phyloP scores from a whole-genome alignment of 306 rosid genomes.

The Fragaria nilgerrensis region DNA sequence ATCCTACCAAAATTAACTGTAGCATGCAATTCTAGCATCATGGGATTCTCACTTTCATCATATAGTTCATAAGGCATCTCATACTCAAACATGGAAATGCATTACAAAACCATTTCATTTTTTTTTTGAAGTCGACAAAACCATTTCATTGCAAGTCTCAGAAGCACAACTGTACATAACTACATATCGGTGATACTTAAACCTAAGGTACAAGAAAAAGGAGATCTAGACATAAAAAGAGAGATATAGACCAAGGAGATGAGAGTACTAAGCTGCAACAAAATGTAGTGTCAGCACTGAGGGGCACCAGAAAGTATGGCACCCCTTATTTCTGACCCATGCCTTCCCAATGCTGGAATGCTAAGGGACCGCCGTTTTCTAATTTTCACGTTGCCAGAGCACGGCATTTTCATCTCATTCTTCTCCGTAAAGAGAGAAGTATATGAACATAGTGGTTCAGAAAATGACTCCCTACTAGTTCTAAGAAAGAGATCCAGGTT shows the following conservation, averaged over 20 bases:
- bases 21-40: neutral
- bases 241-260: neutral
- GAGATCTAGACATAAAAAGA: neutral
- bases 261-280: neutral
- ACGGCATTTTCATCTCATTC: conserved; percentile 40
- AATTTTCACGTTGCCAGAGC: conserved; percentile 41
- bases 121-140: too few species aligned
- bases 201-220: neutral
- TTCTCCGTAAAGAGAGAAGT: conserved; percentile 50
- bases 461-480: conserved; percentile 50
- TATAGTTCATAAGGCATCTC: neutral
- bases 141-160: neutral
- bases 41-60: neutral
- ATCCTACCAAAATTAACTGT: neutral
- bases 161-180: neutral
- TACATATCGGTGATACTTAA: neutral
- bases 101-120: too few species aligned
- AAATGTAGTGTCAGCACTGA: conserved; percentile 36
- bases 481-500: conserved; percentile 54
- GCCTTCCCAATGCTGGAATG: conserved; percentile 68
- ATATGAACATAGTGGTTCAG: conserved; percentile 46
- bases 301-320: conserved; percentile 73
- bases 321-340: conserved; percentile 45
- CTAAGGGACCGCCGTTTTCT: conserved; percentile 76
- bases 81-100: neutral